These are phyloP conservation scores for Venturia carpophila DNA, from an alignment of 2,329 filamentous ascomycete genomes.

Conservation along the genomic window DNA sequence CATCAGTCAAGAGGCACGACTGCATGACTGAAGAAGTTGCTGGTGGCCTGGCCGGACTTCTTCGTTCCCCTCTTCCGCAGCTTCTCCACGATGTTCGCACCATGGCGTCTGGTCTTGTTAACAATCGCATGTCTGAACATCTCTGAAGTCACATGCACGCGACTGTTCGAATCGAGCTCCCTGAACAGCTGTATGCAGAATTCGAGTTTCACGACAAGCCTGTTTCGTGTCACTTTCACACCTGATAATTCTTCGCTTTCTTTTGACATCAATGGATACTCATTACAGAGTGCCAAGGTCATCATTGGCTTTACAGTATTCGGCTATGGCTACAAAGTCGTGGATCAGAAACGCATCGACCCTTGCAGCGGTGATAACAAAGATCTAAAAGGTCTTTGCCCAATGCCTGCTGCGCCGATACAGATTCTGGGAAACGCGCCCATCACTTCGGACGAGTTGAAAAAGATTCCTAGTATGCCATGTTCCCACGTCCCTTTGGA, in stretches of 20 bases:
- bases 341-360: constrained; percentile 61
- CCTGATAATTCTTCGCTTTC: constrained; percentile 64
- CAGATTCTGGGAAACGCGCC: constrained; percentile 61
- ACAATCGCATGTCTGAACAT: constrained; percentile 27
- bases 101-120: constrained; percentile 1
- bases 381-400: constrained; percentile 68
- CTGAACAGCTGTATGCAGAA: constrained; percentile 77
- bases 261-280: constrained; percentile 72
- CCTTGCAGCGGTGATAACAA: constrained; percentile 56
- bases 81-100: not conserved
- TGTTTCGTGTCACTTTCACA: constrained; percentile 79
- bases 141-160: constrained; percentile 50
- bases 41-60: not conserved
- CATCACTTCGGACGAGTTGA: constrained; percentile 50
- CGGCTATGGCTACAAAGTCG: constrained; percentile 72
- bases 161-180: constrained; percentile 70
- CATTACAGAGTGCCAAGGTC: constrained; percentile 75
- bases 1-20: not conserved
- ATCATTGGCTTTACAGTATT: constrained; percentile 66
- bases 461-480: constrained; percentile 56
- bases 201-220: constrained; percentile 78
- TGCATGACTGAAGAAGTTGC: not conserved
- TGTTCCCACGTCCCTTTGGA: not conserved
- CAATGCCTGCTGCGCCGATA: constrained; percentile 80
- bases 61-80: not conserved